Evolutionary conservation across 1,284 basidiomycete species (phyloP).

Genomic region (Erythrobasidium hasegawianum): DNA sequence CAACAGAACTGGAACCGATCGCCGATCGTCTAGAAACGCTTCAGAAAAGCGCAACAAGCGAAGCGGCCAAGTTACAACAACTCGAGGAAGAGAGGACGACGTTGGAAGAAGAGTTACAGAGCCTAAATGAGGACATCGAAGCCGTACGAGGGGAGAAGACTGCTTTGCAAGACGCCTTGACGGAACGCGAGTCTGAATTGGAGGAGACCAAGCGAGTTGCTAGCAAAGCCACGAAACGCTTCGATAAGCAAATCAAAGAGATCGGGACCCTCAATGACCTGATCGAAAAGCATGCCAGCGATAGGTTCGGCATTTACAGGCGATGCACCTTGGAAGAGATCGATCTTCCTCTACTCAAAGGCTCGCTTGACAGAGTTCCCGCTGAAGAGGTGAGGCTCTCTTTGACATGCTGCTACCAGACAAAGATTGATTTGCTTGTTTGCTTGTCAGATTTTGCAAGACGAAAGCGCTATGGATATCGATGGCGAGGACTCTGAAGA

Average conservation of each 20-base stretch:
- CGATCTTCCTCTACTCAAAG: conserved; percentile 69
- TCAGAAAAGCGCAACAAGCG: conserved; percentile 54
- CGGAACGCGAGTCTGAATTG: conserved; percentile 59
- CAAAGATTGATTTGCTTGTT: background rate
- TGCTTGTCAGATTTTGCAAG: conserved; percentile 71
- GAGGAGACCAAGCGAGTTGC: conserved; percentile 73
- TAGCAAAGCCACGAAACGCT: conserved; percentile 63
- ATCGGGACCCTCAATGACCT: conserved; percentile 86
- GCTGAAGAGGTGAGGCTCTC: conserved; percentile 73
- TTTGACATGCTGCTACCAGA: background rate
- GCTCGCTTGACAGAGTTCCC: conserved; percentile 78
- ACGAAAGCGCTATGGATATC: conserved; percentile 78
- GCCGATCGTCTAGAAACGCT: conserved; percentile 60
- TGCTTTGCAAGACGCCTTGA: conserved; percentile 25
- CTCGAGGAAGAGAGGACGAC: conserved; percentile 27
- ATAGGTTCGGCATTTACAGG: conserved; percentile 81
- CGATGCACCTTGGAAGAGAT: conserved; percentile 93
- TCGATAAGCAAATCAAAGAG: conserved; percentile 86
- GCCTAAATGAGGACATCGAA: conserved; percentile 61
- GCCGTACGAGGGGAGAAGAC: conserved; percentile 54
- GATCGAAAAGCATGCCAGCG: conserved; percentile 81
- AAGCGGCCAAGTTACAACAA: conserved; percentile 47
- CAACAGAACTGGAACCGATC: conserved; percentile 63
- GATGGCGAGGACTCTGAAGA: conserved; percentile 65
- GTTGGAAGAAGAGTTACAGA: conserved; percentile 55